Evolutionary conservation across 768 basidiomycete genomes (phyloP).

Genomic region (Mycena amicta): DNA sequence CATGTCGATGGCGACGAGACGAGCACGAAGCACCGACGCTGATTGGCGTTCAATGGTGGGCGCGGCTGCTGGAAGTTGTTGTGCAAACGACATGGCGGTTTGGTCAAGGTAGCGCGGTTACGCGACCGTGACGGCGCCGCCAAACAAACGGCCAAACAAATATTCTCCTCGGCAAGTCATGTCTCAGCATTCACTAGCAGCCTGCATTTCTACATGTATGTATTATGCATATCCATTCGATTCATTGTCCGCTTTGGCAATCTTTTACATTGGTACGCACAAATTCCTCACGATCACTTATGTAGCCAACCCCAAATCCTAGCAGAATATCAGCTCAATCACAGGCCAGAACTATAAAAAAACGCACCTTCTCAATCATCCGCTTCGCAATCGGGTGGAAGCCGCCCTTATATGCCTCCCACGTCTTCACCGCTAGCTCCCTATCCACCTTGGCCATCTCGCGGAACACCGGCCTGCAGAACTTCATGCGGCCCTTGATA

Average conservation of each 20-base stretch:
- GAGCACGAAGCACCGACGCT: neutral
- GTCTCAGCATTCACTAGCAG: too few species aligned
- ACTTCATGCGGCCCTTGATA: slow-evolving; percentile 84
- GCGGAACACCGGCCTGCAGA: slow-evolving; percentile 71
- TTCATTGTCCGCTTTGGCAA: too few species aligned
- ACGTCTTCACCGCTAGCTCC: slow-evolving; percentile 53
- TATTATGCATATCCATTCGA: too few species aligned
- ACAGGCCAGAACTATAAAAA: neutral
- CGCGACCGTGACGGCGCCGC: too few species aligned
- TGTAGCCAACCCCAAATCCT: slow-evolving; percentile 14
- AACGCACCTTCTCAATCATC: slow-evolving; percentile 72
- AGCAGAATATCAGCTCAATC: neutral
- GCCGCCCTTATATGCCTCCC: slow-evolving; percentile 44
- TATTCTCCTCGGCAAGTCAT: too few species aligned
- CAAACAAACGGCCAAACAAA: too few species aligned
- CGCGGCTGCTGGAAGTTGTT: too few species aligned
- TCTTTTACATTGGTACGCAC: neutral
- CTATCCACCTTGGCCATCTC: slow-evolving; percentile 55
- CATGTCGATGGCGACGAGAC: neutral
- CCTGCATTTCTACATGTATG: too few species aligned
- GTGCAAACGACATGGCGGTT: too few species aligned
- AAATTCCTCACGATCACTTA: neutral
- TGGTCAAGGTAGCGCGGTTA: too few species aligned
- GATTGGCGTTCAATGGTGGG: too few species aligned
- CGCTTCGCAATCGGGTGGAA: slow-evolving; percentile 82